Base-by-base conservation (phyloP, 2,329 filamentous ascomycete species). In the Aspergillus floridensis region DNA sequence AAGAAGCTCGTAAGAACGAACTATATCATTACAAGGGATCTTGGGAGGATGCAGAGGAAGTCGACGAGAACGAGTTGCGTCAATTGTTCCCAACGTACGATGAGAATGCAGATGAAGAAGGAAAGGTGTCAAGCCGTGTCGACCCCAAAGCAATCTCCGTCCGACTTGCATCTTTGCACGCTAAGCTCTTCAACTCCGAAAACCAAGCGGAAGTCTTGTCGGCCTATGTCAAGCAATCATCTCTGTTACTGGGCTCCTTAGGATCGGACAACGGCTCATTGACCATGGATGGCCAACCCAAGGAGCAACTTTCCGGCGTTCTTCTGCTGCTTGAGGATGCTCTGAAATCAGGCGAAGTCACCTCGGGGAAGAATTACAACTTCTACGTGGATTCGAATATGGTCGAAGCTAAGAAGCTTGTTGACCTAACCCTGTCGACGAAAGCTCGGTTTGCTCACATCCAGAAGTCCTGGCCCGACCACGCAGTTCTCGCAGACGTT, bases 311-410 rank as follows among this genome's bases (percentile, higher is more conserved):
- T 26, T 83, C 91, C 2, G 84, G 85, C 2, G 81, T 89, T 0
- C 76, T 93, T 24, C 76, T 93, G 19, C 77, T 85, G 0, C 74
- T 96, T 1, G 81, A 88, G 59, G 84, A 89, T 62, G 84, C 86
- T 66, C 74, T 86, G 31, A 73, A 81, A 41, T 77, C 79, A 41
- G 82, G 83, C 53, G 73, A 72, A 22, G 70, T 65, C n/a, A 76
- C 77, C 4, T 69, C 78, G 2, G 66, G 76, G 0, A 75, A 74
- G 32, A 74, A 79, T 24, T 96, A 93, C 79, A 96, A 96, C 76
- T 97, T 99, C 74, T 99, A 99, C 74, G 88, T 85, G 0, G 88
- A 96, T 68, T 74, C 88, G 2, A 96, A 98, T 68, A 78, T 93
- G 12, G 74, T 79, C 1, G 91, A 98, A 76, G 87, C 87, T 10